Evolutionary conservation across 345 rosid species (phyloP).

Genomic region (Punica granatum): DNA sequence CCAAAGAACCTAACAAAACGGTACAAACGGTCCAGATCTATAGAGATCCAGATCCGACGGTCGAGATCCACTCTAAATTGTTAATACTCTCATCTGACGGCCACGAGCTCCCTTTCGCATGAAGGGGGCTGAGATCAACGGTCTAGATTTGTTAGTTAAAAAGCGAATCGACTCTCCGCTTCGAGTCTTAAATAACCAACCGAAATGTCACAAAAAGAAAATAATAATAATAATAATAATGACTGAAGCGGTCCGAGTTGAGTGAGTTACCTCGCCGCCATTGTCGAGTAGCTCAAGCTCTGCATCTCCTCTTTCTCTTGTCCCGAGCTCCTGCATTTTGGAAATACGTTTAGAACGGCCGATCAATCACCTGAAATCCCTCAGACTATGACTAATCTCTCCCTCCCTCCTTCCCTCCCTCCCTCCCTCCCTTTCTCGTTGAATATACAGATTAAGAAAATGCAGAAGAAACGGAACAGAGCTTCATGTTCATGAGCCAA

Average conservation of each 20-base stretch:
- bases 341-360: not conserved
- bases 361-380: not conserved
- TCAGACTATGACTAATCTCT: not conserved
- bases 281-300: constrained; percentile 19
- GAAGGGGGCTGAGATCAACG: constrained; percentile 2
- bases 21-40: constrained; percentile 12
- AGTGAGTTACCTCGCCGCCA: constrained; percentile 22
- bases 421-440: too few species aligned
- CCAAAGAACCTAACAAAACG: constrained; percentile 14
- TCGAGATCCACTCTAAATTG: constrained; percentile 7
- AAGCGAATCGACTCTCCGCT: not conserved
- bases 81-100: not conserved
- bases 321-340: not conserved
- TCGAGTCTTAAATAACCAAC: not conserved
- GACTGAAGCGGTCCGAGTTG: not conserved
- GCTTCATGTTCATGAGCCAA: too few species aligned
- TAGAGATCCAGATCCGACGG: constrained; percentile 19
- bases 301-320: constrained; percentile 12
- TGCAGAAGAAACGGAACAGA: not conserved
- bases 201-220: not conserved
- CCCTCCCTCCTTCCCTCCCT: not conserved
- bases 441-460: too few species aligned
- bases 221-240: not conserved
- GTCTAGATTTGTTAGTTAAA: constrained; percentile 9
- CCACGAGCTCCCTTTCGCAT: not conserved